phyloP scores from a whole-genome alignment of 2,329 filamentous ascomycete species.

The Fonsecaea erecta region DNA sequence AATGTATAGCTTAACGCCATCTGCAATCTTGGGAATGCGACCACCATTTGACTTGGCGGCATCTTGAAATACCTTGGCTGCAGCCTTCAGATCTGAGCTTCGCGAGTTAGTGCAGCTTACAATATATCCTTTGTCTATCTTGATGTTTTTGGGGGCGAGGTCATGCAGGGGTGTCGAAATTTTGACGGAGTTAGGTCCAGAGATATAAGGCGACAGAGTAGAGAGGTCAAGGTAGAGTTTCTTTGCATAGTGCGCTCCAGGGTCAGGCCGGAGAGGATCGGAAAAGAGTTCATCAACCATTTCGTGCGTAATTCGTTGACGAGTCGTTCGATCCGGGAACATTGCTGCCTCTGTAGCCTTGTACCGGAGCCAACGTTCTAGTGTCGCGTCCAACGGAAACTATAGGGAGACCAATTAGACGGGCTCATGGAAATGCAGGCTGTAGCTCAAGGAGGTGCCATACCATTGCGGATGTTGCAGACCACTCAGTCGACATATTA shows the following conservation, averaged over 20 bases:
- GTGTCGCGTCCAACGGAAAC: conserved; percentile 77
- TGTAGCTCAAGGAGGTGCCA: too few species aligned
- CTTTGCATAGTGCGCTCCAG: conserved; percentile 81
- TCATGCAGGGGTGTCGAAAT: conserved; percentile 76
- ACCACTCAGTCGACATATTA: conserved; percentile 46
- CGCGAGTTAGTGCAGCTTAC: conserved; percentile 90
- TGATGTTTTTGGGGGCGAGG: conserved; percentile 74
- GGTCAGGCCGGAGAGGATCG: conserved; percentile 71
- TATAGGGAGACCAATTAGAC: too few species aligned
- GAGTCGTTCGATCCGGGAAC: conserved; percentile 44
- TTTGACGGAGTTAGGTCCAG: conserved; percentile 91
- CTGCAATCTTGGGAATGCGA: conserved; percentile 69
- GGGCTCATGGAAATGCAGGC: too few species aligned
- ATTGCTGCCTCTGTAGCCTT: conserved; percentile 75
- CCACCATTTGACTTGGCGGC: conserved; percentile 61
- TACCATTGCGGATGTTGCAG: too few species aligned
- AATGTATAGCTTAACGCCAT: conserved; percentile 83
- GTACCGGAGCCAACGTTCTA: conserved; percentile 73
- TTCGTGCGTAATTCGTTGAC: conserved; percentile 64
- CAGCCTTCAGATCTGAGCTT: conserved; percentile 77
- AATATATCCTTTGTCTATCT: conserved; percentile 81
- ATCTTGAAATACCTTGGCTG: conserved; percentile 82
- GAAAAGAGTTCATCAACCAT: conserved; percentile 72
- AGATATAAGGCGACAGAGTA: conserved; percentile 80
- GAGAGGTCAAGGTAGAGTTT: conserved; percentile 79